A percentile compares a stretch with the other conserved stretches of the same genome.
These are phyloP conservation scores for Tephrocybe sp. DNA, from an alignment of 768 basidiomycete species.

Conservation along the genomic window DNA sequence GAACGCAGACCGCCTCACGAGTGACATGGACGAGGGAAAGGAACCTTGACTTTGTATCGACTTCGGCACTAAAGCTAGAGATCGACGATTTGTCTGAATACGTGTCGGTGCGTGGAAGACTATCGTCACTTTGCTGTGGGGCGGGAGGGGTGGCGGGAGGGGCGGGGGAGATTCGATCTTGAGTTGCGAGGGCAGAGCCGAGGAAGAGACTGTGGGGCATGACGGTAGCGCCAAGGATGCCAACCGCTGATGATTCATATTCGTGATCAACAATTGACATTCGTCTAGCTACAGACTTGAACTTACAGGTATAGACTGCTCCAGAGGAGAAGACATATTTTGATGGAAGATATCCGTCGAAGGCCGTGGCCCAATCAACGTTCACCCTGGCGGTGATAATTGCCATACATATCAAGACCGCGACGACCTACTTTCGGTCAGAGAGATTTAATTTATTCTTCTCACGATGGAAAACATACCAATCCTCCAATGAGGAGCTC, in stretches of 20 bases:
- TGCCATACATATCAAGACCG: conserved; percentile 77
- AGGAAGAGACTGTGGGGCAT: conserved; percentile 95
- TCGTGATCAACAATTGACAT: not conserved
- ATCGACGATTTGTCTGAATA: conserved; percentile 11
- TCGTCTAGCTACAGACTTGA: not conserved
- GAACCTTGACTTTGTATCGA: not conserved
- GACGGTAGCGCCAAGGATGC: conserved; percentile 81
- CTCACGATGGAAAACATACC: conserved; percentile 38
- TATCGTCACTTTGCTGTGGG: conserved; percentile 19
- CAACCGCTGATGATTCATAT: conserved; percentile 57
- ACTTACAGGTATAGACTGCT: conserved; percentile 66
- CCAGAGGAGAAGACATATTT: conserved; percentile 55
- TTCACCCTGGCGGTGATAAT: conserved; percentile 72
- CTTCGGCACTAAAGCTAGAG: conserved; percentile 1
- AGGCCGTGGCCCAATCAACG: conserved; percentile 72
- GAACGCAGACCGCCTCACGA: conserved; percentile 27
- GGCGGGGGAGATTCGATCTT: conserved; percentile 60
- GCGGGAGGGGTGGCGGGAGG: too few species aligned
- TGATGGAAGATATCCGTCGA: conserved; percentile 77
- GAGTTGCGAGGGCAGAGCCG: conserved; percentile 83
- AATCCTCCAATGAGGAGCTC: conserved; percentile 64
- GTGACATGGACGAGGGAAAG: conserved; percentile 15
- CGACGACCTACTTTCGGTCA: conserved; percentile 46
- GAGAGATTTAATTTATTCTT: not conserved
- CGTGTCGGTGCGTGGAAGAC: conserved; percentile 17